Evolutionary conservation across 148 eudicot species (phyloP), one percentile per base, ranked within the genome.

Genomic region (Silene latifolia): DNA sequence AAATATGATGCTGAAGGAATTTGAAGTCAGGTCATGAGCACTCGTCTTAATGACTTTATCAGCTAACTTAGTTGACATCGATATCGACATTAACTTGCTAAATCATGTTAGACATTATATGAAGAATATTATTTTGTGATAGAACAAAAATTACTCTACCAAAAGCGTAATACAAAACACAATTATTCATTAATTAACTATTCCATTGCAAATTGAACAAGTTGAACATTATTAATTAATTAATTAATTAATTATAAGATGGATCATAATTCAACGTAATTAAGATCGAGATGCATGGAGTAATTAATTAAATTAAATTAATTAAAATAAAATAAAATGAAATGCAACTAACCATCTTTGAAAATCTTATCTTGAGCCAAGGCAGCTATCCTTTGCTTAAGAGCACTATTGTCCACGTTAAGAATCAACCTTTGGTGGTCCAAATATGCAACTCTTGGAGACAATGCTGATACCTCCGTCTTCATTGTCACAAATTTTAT

Each of bases 391-490:
- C 98, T 74, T 82, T 91, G 98, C 83, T 90, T 94, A 25, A 94
- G 85, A 35, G 93, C 91, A 74, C 93, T 88, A 48, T 91, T 94
- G 78, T 94, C 97, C 32, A 94, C 96, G 75, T 86, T 90, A 29
- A 94, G 87, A 74, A 94, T 83, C 81, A 94, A 78, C 84, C 97
- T 85, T 66, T 94, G 98, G 80, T 91, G 98, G 80, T 94, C 97
- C 65, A 94, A 57, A 81, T 80, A 94, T 76, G 98, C 98, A 1
- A 94, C 98, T 48, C 98, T 83, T 14, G 97, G 98, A 3, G 98
- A 94, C 82, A 94, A 86, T 63, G 91, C 90, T 17, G 98, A 94
- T 82, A 94, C 97, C 77, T 94, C 96, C 51, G 88, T 91, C 98
- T 94, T 74, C 80, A 82, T 5, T 39, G 0, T 39, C 44, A 39